phyloP scores from a whole-genome alignment of 2,329 filamentous ascomycete species.

The Hirsutella minnesotensis region DNA sequence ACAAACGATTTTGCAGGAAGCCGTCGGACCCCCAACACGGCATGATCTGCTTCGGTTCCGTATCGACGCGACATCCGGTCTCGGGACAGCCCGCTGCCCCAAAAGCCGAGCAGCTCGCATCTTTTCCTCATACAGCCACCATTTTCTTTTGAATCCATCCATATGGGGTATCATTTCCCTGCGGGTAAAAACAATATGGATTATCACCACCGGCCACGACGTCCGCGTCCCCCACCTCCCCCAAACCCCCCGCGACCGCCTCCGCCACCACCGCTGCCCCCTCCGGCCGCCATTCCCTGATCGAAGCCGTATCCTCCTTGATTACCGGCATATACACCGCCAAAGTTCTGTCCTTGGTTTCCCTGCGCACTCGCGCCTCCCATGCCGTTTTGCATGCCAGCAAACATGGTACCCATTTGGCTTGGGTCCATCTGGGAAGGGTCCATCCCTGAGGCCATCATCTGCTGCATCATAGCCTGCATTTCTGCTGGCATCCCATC shows the following conservation, averaged over 20 bases:
- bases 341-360: constrained; percentile 39
- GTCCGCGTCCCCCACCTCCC: constrained; percentile 18
- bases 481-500: constrained; percentile 55
- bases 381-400: constrained; percentile 39
- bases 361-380: constrained; percentile 32
- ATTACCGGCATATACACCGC: constrained; percentile 38
- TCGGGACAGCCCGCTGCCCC: too few relatives aligned
- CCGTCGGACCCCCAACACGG: too few relatives aligned
- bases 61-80: too few relatives aligned
- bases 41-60: too few relatives aligned
- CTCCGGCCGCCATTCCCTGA: constrained; percentile 31
- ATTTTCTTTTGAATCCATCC: too few relatives aligned
- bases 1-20: too few relatives aligned
- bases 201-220: constrained; percentile 14
- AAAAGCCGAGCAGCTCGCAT: too few relatives aligned
- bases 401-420: constrained; percentile 47
- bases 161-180: background rate
- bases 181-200: background rate
- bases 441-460: constrained; percentile 55
- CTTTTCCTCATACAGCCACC: too few relatives aligned
- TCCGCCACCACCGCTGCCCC: constrained; percentile 17
- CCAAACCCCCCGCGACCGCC: constrained; percentile 12
- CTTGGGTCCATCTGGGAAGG: constrained; percentile 54
- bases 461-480: constrained; percentile 59
- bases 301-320: constrained; percentile 41